phyloP scores from a whole-genome alignment of 208 protist species.

The Crithidia thermophila region DNA sequence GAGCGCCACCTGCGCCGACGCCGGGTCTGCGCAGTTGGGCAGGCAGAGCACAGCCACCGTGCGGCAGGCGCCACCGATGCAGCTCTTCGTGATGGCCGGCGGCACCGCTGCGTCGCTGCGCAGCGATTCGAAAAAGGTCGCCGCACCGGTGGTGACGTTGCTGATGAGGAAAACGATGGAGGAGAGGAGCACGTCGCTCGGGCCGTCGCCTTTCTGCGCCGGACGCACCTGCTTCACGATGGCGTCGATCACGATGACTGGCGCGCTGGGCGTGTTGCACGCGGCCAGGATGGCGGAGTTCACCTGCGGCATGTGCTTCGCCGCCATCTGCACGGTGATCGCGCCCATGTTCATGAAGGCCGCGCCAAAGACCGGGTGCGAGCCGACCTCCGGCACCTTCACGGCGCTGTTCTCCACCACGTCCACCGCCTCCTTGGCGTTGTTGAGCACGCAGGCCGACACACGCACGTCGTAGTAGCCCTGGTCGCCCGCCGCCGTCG shows the following conservation, averaged over 20 bases:
- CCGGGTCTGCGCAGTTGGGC: slow-evolving; percentile 23
- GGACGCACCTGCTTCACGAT: slow-evolving; percentile 62
- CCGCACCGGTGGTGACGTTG: slow-evolving; percentile 22
- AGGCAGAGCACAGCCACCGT: slow-evolving; percentile 45
- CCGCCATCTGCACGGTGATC: slow-evolving; percentile 22
- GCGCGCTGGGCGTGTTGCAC: slow-evolving; percentile 26
- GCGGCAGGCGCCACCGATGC: slow-evolving; percentile 53
- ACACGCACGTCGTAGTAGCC: slow-evolving; percentile 51
- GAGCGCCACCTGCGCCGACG: slow-evolving; percentile 19
- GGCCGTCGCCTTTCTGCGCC: slow-evolving; percentile 24
- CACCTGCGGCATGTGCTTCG: slow-evolving; percentile 23
- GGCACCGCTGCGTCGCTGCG: slow-evolving; percentile 40
- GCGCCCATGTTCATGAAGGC: slow-evolving; percentile 54
- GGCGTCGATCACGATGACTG: slow-evolving; percentile 45
- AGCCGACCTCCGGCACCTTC: slow-evolving; percentile 43
- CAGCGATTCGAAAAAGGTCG: slow-evolving; percentile 39
- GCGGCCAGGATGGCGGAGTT: slow-evolving; percentile 29
- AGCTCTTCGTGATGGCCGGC: slow-evolving; percentile 40
- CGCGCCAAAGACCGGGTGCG: slow-evolving; percentile 57
- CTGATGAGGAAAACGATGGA: slow-evolving; percentile 49
- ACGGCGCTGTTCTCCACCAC: slow-evolving; percentile 11
- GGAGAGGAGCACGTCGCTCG: slow-evolving; percentile 51
- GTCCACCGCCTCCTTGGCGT: slow-evolving; percentile 36
- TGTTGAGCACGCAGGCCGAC: slow-evolving; percentile 39
- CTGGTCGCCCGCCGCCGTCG: slow-evolving; percentile 23